Percentiles rank a stretch among this genome's conserved stretches.
phyloP scores from a whole-genome alignment of 164 flowering plant genomes.

The Chloranthus sessilifolius region DNA sequence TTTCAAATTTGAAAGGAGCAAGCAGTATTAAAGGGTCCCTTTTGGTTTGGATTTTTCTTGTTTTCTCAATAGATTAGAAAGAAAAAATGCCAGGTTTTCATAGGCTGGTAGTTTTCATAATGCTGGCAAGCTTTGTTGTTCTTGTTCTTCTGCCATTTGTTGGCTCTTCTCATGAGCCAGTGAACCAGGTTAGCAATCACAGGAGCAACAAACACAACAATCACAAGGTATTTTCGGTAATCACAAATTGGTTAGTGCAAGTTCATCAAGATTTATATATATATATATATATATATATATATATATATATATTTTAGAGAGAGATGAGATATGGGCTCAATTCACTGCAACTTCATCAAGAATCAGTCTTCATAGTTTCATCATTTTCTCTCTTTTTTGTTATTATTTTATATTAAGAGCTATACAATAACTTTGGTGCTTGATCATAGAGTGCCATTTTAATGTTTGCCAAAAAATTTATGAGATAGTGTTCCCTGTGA shows the following conservation, averaged over 20 bases:
- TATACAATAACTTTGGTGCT: too few species aligned
- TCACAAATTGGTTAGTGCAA: too few species aligned
- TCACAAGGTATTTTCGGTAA: conserved; percentile 38
- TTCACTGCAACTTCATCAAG: too few species aligned
- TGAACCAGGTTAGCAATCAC: background rate
- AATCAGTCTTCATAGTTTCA: too few species aligned
- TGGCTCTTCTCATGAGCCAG: conserved; percentile 20
- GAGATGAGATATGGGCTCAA: too few species aligned
- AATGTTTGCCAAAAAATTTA: too few species aligned
- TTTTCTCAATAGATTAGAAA: conserved; percentile 1
- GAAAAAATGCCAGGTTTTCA: conserved; percentile 13
- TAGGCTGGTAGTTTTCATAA: conserved; percentile 15
- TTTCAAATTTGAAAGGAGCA: background rate
- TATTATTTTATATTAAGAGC: too few species aligned
- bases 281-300: too few species aligned
- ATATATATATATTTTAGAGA: too few species aligned
- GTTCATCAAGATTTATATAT: too few species aligned
- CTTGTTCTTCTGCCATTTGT: conserved; percentile 23
- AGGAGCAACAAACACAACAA: conserved; percentile 11
- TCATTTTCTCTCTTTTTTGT: too few species aligned
- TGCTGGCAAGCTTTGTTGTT: conserved; percentile 18
- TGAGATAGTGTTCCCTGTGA: background rate
- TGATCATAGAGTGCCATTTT: too few species aligned
- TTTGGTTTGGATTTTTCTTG: conserved; percentile 4
- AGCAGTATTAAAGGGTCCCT: background rate